Conservation (phyloP, 2,329 filamentous ascomycete species). For the Fusarium sp. region DNA sequence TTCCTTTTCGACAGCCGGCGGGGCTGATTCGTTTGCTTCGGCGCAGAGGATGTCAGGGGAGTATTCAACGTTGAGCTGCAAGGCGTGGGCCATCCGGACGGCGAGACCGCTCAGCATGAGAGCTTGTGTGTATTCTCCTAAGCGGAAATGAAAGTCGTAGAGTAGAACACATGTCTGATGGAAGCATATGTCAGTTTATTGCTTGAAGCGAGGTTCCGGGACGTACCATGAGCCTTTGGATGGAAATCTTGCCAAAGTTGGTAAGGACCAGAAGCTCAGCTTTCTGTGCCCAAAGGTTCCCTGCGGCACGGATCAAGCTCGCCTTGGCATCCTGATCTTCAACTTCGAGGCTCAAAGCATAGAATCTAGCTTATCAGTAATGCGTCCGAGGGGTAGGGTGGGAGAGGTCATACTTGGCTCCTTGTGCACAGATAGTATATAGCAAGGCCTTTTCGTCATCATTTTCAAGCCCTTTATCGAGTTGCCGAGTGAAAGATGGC, state of each 20-base stretch:
- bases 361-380: constrained; percentile 48
- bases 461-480: constrained; percentile 52
- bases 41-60: constrained; percentile 55
- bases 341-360: constrained; percentile 47
- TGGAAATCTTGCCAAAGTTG: constrained; percentile 55
- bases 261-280: constrained; percentile 53
- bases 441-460: constrained; percentile 54
- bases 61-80: constrained; percentile 55
- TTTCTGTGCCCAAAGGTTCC: constrained; percentile 54
- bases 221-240: constrained; percentile 55
- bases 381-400: neutral
- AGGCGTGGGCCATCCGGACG: constrained; percentile 57
- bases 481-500: constrained; percentile 54
- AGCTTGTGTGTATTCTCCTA: constrained; percentile 55
- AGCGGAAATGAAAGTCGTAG: constrained; percentile 56
- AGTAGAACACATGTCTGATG: constrained; percentile 53
- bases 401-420: constrained; percentile 50
- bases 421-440: constrained; percentile 54
- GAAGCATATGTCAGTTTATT: neutral
- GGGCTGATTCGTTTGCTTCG: constrained; percentile 46
- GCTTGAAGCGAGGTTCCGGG: neutral
- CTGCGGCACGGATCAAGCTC: constrained; percentile 49
- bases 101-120: constrained; percentile 57
- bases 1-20: constrained; percentile 54
- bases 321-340: constrained; percentile 48